These are phyloP conservation scores for Diutina ranongensis DNA, from an alignment of 1,139 yeast genomes.

Conservation along the genomic window DNA sequence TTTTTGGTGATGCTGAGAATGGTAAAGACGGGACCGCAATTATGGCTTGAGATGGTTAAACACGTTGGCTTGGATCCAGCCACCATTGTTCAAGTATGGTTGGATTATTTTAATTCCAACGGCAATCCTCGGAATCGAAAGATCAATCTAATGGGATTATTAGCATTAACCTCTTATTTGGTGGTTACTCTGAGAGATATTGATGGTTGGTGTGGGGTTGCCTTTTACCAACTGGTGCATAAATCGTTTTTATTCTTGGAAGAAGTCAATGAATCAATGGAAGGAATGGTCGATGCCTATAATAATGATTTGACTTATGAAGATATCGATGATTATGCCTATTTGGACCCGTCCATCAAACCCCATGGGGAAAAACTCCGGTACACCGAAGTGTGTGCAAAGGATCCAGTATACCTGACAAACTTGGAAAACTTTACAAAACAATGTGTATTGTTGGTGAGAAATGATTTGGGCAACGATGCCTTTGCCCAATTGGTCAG, in stretches of 20 bases:
- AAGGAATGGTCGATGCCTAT: slow-evolving; percentile 56
- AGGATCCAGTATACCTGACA: slow-evolving; percentile 53
- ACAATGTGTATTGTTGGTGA: slow-evolving; percentile 14
- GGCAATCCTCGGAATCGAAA: slow-evolving; percentile 64
- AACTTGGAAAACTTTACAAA: slow-evolving; percentile 22
- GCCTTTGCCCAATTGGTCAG: slow-evolving; percentile 20
- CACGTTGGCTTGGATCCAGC: slow-evolving; percentile 18
- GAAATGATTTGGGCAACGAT: slow-evolving; percentile 13
- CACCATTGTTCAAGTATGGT: slow-evolving; percentile 23
- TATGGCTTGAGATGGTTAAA: slow-evolving; percentile 27
- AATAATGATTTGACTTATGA: slow-evolving; percentile 46
- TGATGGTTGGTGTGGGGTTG: background rate
- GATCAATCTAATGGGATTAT: slow-evolving; percentile 47
- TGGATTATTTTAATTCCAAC: slow-evolving; percentile 31
- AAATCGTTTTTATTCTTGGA: slow-evolving; percentile 55
- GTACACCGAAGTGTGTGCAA: slow-evolving; percentile 33
- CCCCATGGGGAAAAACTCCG: slow-evolving; percentile 50
- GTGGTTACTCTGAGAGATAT: slow-evolving; percentile 8
- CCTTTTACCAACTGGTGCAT: slow-evolving; percentile 16
- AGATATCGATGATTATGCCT: slow-evolving; percentile 36
- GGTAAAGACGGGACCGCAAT: slow-evolving; percentile 34
- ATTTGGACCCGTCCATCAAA: slow-evolving; percentile 33
- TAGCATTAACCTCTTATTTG: slow-evolving; percentile 25
- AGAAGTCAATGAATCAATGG: slow-evolving; percentile 52
- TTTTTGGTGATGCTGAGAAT: slow-evolving; percentile 44